Conservation (phyloP, 1,139 yeast genomes). For the Yamadazyma friedrichii region DNA sequence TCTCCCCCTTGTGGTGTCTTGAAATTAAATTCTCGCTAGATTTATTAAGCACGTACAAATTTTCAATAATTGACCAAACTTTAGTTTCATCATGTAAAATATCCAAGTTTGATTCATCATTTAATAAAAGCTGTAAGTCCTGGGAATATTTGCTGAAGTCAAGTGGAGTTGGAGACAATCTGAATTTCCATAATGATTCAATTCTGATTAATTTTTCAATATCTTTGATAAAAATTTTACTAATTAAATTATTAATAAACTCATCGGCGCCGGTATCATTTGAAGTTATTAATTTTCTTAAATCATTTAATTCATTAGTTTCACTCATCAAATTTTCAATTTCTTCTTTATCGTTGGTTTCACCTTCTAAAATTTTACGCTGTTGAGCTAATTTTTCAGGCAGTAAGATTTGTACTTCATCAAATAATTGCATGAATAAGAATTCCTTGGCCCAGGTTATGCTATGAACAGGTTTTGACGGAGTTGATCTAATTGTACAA, state of each 20-base stretch:
- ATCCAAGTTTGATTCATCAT: conserved; percentile 14
- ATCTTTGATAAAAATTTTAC: conserved; percentile 64
- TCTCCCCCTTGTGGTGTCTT: conserved; percentile 44
- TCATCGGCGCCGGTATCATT: conserved; percentile 23
- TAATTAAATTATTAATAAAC: conserved; percentile 43
- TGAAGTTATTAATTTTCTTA: conserved; percentile 46
- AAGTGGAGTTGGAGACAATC: conserved; percentile 68
- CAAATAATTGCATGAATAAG: conserved; percentile 78
- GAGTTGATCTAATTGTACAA: conserved; percentile 95
- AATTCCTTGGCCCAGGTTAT: conserved; percentile 97
- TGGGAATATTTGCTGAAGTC: conserved; percentile 22
- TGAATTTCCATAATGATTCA: conserved; percentile 75
- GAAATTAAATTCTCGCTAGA: conserved; percentile 51
- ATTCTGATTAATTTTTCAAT: conserved; percentile 70
- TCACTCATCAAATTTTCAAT: conserved; percentile 68
- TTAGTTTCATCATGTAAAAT: conserved; percentile 54
- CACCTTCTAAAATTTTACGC: conserved; percentile 39
- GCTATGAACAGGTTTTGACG: conserved; percentile 94
- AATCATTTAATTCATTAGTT: conserved; percentile 68
- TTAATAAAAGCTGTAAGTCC: conserved; percentile 17
- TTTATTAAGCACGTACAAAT: conserved; percentile 56
- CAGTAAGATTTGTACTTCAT: conserved; percentile 39
- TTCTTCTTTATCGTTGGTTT: conserved; percentile 64
- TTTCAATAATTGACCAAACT: conserved; percentile 64
- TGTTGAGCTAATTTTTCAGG: conserved; percentile 27